Base-by-base conservation (phyloP, 2,329 filamentous ascomycete species). In the Colletotrichum coccodes region DNA sequence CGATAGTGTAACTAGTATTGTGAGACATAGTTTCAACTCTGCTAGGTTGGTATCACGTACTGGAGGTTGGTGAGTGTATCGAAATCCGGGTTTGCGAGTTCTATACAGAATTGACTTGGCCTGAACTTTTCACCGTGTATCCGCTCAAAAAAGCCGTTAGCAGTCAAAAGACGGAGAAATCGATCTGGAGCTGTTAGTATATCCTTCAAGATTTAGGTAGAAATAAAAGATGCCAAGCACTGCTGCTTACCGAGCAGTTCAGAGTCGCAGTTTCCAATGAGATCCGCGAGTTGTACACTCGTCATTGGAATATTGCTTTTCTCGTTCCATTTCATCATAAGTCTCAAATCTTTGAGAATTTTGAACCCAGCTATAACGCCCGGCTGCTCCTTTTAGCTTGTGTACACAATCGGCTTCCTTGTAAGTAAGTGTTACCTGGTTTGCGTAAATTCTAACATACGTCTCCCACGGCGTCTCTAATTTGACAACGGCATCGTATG, bases 381-480 rank as follows among this genome's bases (percentile, higher is more conserved):
- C 2, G 64, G 16, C 64, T 67, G 6, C 26, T 11, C 6, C 0
- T 2, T 8, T 44, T 32, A 44, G 28, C 38, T 5, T 9, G 16
- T 2, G 21, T 2, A 4, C 5, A 23, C 4, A 7, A 40, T 23
- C 1, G 4, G n/a, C 2, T 3, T 3, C 2, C 4, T 44, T n/a
- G 38, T 12, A 9, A 34, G 26, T 12, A 30, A 42, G 18, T 38
- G 1, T 26, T 23, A 57, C 64, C 50, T 44, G 50, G n/a, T 57
- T 67, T 18, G 36, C 2, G 1, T 57, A 28, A 11, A 57, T 32
- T 18, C 64, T 53, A 9, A 52, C 23, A 21, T 57, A 57, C 7
- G 64, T 67, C 4, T 67, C 59, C 64, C 50, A 57, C 3, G 64
- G 60, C 16, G 59, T 44, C 7, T 67, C 64, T 6, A 67, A 28